Base-by-base conservation (phyloP, 768 basidiomycete species). In the Pleurotus tuber-regium region DNA sequence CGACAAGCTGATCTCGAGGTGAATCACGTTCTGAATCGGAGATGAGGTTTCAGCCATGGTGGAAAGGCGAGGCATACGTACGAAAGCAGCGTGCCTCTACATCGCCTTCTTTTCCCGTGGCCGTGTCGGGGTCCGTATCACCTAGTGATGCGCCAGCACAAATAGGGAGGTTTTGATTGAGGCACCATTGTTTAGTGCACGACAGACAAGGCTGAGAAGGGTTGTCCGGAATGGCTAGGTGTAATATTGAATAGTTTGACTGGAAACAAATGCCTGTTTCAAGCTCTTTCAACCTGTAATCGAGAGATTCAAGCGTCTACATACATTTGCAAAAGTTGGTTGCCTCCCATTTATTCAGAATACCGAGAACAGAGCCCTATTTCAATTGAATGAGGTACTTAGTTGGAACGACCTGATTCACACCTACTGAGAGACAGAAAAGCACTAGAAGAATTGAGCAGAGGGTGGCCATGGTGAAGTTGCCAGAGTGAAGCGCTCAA, bases 71-170 rank as follows among this genome's bases (percentile, higher is more conserved):
- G 58, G 51, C 46, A 53, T 50, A 78, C 92, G 63, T 69, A 96
- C 93, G 91, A 72, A 96, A 96, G 76, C 94, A 97, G 65, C 93
- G 77, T 52, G 93, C 92, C 72, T 95, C 92, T 19, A 97, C 91
- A 67, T 96, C 92, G 36, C 94, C 94, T 67, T 96, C 94, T 64
- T 89, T 94, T 28, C 94, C 94, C 4, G 92, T 95, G 10, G 89
- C 92, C 14, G 89, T 93, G 67, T 97, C 94, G 23, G 90, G 90
- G 67, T 97, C 83, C 19, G 89, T 85, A 61, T 93, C 89, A 21
- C 93, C 94, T 47, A 95, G 70, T 43, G 80, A 78, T 41, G 91
- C 91, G 23, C 87, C 87, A 8, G 79, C 78, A 65, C 91, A 96
- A 38, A 92, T 95, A 12, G 78, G 72, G 30, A 97, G 75, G 62